Base-by-base conservation (phyloP, 345 rosid genomes). In the Populus deltoides region DNA sequence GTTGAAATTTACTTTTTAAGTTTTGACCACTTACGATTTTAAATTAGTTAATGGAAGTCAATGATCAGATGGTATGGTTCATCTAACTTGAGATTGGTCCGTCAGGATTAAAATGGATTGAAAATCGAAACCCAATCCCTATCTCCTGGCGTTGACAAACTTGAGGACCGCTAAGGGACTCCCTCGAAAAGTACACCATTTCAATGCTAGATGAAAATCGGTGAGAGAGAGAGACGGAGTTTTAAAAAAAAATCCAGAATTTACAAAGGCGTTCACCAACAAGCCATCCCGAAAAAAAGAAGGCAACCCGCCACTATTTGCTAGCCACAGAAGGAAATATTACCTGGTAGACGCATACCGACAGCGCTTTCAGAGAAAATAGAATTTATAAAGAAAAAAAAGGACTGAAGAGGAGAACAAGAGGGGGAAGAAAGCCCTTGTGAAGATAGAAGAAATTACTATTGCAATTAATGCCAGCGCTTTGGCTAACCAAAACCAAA, bases 381-480 rank as follows among this genome's bases (percentile, higher is more conserved):
- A 67, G 20, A 9, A 35, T 16, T 17, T 18, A 31, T 22, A 67
- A 8, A 18, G 10, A 10, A 35, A 67, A 18, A 18, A 35, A 7
- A 20, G 10, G 35, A 20, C 45, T 18, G 4, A 67, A 17, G 12
- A 36, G n/a, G 16, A 35, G 70, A 41, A 24, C 17, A 6, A 3
- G 15, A 20, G 31, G 20, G 12, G 49, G 11, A 4, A 20, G 17
- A 62, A 25, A 36, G 13, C 33, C 2, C 43, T 3, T 55, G 7
- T 13, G 31, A 6, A 66, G 9, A 27, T 49, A 29, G 11, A 53
- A 67, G 45, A 10, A 31, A 45, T 76, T 81, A 68, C 39, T 39
- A 55, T 38, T 68, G 83, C 67, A 80, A 66, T 86, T 77, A 85
- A 88, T 85, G 88, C 86, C 20, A 70, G 82, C 84, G 85, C 84